Evolutionary conservation across 495 filamentous ascomycete genomes (phyloP).

Genomic region (Entonaema liquescens): DNA sequence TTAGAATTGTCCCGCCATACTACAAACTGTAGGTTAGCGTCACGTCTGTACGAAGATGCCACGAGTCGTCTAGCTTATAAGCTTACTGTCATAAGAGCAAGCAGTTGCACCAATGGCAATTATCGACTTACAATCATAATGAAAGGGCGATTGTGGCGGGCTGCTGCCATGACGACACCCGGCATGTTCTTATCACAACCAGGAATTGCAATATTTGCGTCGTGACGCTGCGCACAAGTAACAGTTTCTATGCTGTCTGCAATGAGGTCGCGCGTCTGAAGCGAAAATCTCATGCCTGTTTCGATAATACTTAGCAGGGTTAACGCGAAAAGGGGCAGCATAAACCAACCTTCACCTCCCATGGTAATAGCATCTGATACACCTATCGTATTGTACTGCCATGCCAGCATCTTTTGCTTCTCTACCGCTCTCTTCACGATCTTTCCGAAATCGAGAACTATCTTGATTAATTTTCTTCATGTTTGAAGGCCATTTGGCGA

Average conservation of each 20-base stretch:
- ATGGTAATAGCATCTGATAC: slow-evolving; percentile 96
- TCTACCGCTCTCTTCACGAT: slow-evolving; percentile 85
- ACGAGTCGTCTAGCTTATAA: neutral
- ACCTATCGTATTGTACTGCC: slow-evolving; percentile 94
- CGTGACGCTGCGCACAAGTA: slow-evolving; percentile 86
- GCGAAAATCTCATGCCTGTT: slow-evolving; percentile 93
- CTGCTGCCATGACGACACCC: slow-evolving; percentile 72
- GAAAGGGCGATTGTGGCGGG: slow-evolving; percentile 88
- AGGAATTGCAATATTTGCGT: slow-evolving; percentile 93
- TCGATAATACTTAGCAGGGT: slow-evolving; percentile 28
- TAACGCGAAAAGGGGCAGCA: neutral
- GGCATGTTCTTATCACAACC: slow-evolving; percentile 99
- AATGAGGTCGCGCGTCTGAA: slow-evolving; percentile 95
- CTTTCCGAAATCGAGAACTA: slow-evolving; percentile 87
- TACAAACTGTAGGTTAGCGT: slow-evolving; percentile 8
- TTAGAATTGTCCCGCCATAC: slow-evolving; percentile 91
- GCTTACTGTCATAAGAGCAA: neutral
- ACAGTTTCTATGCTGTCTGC: slow-evolving; percentile 95
- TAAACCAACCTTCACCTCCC: slow-evolving; percentile 82
- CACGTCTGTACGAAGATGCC: neutral
- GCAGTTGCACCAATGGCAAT: neutral
- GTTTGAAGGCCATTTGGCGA: neutral
- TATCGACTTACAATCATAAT: slow-evolving; percentile 58
- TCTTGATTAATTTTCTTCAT: slow-evolving; percentile 26
- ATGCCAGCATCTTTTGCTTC: slow-evolving; percentile 88